Evolutionary conservation across 202 grass and related monocot genomes (phyloP), one percentile per base, ranked within the genome.

Genomic region (Setaria viridis): DNA sequence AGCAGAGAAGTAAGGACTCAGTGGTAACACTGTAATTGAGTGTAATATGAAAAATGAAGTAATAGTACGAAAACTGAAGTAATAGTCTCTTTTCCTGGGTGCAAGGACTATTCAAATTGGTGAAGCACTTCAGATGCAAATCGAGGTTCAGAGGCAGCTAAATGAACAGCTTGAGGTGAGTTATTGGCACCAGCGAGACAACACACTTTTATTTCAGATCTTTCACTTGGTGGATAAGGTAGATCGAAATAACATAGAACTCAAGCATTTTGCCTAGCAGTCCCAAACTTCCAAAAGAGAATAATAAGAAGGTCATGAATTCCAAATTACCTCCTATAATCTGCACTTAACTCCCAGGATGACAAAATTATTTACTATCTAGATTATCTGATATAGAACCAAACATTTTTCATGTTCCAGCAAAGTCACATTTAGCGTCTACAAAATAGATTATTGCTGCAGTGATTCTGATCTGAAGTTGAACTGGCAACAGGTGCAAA

Each of bases 151-250:
- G 83, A 93, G 87, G 79, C 94, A 99, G 65, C 79, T 99, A 69
- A 95, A 99, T 5, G 92, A 99, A 89, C 97, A 99, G 83, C 92
- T 99, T 37, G 92, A 99, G 94, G 97, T 99, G 76, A 89, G 84
- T 65, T 49, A 77, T 57, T 79, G 48, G 71, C 57, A 80, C 29
- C 63, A 80, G 7, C 51, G 19, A 39, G 64, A 79, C 67, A 71
- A 80, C 69, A 50, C 25, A 42, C 2, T 87, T 35, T 72, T 87
- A 80, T 66, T 9, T 6, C 2, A 81, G 30, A 76, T 48, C 16
- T 77, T 70, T 85, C 46, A 79, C 12, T 47, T 72, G 49, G 46
- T 64, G 30, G 30, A 76, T 72, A 50, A 56, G 84, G 11, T 78
- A 88, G 58, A 73, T 82, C 13, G 33, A 85, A 77, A 54, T 73